These are phyloP conservation scores for Monascus purpureus DNA, from an alignment of 495 filamentous ascomycete genomes.

Conservation along the genomic window DNA sequence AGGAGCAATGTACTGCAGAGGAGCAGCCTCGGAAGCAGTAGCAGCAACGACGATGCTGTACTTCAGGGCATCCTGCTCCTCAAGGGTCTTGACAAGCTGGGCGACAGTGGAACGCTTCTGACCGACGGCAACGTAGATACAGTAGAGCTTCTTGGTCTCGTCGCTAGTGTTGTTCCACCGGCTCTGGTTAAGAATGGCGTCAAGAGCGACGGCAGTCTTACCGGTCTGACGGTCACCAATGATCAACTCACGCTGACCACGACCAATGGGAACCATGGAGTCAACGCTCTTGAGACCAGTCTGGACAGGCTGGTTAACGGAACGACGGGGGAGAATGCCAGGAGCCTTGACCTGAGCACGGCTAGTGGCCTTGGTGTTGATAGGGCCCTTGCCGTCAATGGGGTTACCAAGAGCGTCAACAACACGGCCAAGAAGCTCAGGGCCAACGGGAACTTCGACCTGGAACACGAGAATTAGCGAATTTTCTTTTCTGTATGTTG, in stretches of 20 bases:
- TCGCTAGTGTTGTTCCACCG: slow-evolving; percentile 84
- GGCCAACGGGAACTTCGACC: slow-evolving; percentile 95
- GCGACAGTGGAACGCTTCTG: slow-evolving; percentile 99
- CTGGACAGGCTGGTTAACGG: slow-evolving; percentile 97
- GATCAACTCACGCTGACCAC: slow-evolving; percentile 99
- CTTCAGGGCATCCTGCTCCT: slow-evolving; percentile 99
- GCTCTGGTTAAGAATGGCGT: slow-evolving; percentile 98
- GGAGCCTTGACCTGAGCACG: slow-evolving; percentile 98
- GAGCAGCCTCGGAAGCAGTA: slow-evolving; percentile 93
- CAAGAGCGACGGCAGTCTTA: slow-evolving; percentile 98
- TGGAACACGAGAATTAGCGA: slow-evolving; percentile 17
- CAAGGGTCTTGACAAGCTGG: slow-evolving; percentile 97
- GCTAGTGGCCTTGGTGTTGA: slow-evolving; percentile 81
- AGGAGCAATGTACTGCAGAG: slow-evolving; percentile 87
- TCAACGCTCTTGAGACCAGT: slow-evolving; percentile 99
- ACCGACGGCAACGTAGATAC: slow-evolving; percentile 95
- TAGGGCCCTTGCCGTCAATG: slow-evolving; percentile 96
- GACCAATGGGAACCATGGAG: slow-evolving; percentile 98
- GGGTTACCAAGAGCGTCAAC: slow-evolving; percentile 97
- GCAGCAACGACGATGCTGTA: slow-evolving; percentile 92
- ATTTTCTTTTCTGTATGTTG: not conserved
- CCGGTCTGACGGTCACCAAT: slow-evolving; percentile 99
- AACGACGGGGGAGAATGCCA: slow-evolving; percentile 90
- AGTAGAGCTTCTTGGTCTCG: slow-evolving; percentile 98
- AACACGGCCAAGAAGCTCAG: slow-evolving; percentile 90